Conservation (phyloP, 768 basidiomycete genomes). For the Calocybe cyanea region DNA sequence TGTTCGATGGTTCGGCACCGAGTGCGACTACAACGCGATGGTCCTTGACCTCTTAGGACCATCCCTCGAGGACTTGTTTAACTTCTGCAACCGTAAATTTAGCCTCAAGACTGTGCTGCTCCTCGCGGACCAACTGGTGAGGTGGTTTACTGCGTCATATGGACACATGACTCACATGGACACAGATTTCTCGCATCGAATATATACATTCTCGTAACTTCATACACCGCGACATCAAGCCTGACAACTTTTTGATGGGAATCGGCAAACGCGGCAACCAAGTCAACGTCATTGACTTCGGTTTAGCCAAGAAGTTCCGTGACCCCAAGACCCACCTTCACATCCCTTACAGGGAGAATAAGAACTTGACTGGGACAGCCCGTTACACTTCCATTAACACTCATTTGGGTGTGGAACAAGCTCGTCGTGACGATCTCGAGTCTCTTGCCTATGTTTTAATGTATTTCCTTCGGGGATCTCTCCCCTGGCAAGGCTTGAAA, state of each 20-base stretch:
- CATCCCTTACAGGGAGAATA: conserved; percentile 99
- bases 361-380: conserved; percentile 98
- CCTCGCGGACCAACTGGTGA: conserved; percentile 92
- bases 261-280: conserved; percentile 99
- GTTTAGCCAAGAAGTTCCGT: conserved; percentile 99
- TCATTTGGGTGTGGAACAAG: conserved; percentile 96
- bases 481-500: conserved; percentile 99
- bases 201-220: conserved; percentile 99
- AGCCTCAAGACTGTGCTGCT: conserved; percentile 94
- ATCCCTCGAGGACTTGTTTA: conserved; percentile 88
- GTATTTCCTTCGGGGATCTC: conserved; percentile 98
- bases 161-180: conserved; percentile 16
- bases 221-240: conserved; percentile 97
- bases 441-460: conserved; percentile 98
- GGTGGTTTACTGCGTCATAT: conserved; percentile 28
- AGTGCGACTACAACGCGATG: conserved; percentile 99
- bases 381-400: conserved; percentile 99
- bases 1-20: conserved; percentile 90
- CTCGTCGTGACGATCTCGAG: conserved; percentile 96
- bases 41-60: conserved; percentile 95
- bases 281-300: conserved; percentile 98
- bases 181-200: conserved; percentile 94
- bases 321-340: conserved; percentile 99
- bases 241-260: conserved; percentile 99
- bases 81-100: conserved; percentile 97